Conservation (phyloP, 495 filamentous ascomycete species). For the Sphaerosporella brunnea region DNA sequence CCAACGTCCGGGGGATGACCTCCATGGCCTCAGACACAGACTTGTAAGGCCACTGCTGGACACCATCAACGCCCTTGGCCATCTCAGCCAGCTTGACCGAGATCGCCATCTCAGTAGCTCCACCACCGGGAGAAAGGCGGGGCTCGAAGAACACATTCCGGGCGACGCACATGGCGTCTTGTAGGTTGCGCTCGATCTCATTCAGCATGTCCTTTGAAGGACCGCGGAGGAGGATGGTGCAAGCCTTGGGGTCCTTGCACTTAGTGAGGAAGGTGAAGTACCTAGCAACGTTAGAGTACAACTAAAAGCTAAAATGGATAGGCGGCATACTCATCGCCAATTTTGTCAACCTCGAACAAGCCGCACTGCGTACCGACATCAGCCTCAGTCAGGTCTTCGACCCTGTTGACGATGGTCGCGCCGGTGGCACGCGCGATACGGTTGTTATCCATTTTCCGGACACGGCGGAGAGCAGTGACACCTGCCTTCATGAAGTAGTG, state of each 20-base stretch:
- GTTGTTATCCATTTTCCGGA: conserved; percentile 99
- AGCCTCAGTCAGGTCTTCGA: conserved; percentile 78
- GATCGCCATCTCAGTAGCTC: conserved; percentile 98
- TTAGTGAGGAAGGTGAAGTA: conserved; percentile 98
- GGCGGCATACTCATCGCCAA: conserved; percentile 59
- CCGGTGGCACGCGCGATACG: conserved; percentile 90
- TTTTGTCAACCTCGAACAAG: conserved; percentile 95
- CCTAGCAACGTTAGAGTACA: conserved; percentile 2
- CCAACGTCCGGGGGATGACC: conserved; percentile 87
- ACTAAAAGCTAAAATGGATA: background rate
- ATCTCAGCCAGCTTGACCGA: conserved; percentile 72
- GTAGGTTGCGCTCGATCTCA: conserved; percentile 94
- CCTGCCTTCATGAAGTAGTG: conserved; percentile 91
- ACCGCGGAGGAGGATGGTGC: conserved; percentile 88
- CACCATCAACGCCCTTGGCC: conserved; percentile 83
- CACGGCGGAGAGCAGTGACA: conserved; percentile 87
- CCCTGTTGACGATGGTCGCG: conserved; percentile 92
- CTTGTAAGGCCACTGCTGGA: conserved; percentile 98
- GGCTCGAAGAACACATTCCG: conserved; percentile 97
- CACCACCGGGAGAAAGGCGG: conserved; percentile 79
- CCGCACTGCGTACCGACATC: conserved; percentile 90
- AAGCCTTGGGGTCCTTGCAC: conserved; percentile 85
- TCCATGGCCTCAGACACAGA: conserved; percentile 95
- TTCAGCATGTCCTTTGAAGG: conserved; percentile 97
- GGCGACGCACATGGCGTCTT: conserved; percentile 96